Base-by-base conservation (phyloP, 805 yeast genomes). In the Martiniozyma abietophila region DNA sequence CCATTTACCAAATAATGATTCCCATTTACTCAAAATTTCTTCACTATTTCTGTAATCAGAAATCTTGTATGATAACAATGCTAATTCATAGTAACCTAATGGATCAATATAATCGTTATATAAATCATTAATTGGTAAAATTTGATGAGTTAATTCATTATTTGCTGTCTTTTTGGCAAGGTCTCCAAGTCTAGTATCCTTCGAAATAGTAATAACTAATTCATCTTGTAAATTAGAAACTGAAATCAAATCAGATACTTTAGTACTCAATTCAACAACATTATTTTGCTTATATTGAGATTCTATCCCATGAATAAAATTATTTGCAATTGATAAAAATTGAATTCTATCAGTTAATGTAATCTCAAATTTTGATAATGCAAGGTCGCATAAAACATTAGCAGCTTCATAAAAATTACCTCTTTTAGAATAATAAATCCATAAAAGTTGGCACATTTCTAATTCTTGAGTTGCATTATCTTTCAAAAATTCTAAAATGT, bases 31-130 rank as follows among this genome's bases (percentile, higher is more conserved):
- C 44, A 76, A 60, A 35, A 89, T 80, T 53, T 83, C 95, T 45
- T 83, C 95, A 9, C 77, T 67, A 49, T 83, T 83, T 50, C 89
- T 74, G 56, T 80, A 80, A 50, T 89, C 96, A 3, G 96, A 77
- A 10, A 80, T 71, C 50, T 83, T 81, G 64, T 81, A 83, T 11
- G 86, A 76, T 26, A 74, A 58, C 39, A 88, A 64, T 41, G 94
- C 80, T 32, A 89, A 65, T 46, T 83, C 95, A 56, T 78, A 76
- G 51, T 88, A 89, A 6, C 89, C 89, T 41, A 88, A 62, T 17
- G 94, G 95, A 47, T 81, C 88, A 9, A 95, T 84, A 56, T 69
- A 89, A 43, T 74, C 79, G 59, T 92, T 89, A 64, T 76, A 89
- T 34, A 92, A 61, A 38, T 81, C 92, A 48, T 81, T 78, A 21